Percentiles rank a stretch among this genome's conserved stretches.
phyloP scores from a whole-genome alignment of 2,329 filamentous ascomycete species.

The Alternaria incomplexa region DNA sequence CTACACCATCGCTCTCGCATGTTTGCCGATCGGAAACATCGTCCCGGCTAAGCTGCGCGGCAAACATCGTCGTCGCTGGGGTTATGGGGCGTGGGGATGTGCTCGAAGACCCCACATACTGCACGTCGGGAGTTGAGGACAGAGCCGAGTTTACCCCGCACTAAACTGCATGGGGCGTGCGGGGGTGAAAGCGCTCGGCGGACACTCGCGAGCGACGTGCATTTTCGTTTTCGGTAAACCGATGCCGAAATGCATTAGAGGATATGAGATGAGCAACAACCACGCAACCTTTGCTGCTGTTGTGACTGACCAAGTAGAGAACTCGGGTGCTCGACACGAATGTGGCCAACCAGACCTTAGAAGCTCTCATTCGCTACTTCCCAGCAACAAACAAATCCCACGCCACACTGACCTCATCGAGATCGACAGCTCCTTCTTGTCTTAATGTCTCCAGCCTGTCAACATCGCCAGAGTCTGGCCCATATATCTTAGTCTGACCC shows the following conservation, averaged over 20 bases:
- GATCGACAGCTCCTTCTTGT: constrained; percentile 19
- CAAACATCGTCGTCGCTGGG: not conserved
- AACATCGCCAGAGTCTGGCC: constrained; percentile 3
- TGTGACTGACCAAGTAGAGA: not conserved
- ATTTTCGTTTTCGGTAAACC: not conserved
- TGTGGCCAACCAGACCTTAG: not conserved
- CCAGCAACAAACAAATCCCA: constrained; percentile 29
- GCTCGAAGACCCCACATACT: constrained; percentile 16
- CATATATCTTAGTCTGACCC: constrained; percentile 9
- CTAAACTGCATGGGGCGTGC: constrained; percentile 9
- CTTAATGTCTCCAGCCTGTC: constrained; percentile 16
- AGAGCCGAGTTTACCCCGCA: constrained; percentile 9
- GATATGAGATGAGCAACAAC: not conserved
- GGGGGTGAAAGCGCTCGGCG: constrained; percentile 13
- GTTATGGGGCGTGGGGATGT: constrained; percentile 2
- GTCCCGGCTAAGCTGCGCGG: not conserved
- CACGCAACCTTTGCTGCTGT: not conserved
- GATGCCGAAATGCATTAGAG: not conserved
- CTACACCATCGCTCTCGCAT: not conserved
- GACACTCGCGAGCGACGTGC: not conserved
- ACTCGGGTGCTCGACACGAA: not conserved
- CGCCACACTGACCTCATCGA: constrained; percentile 26
- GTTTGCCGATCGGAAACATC: not conserved
- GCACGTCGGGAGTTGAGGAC: not conserved
- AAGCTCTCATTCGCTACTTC: not conserved